phyloP scores from a whole-genome alignment of 2,329 filamentous ascomycete species.

The Microascus cirrosus region DNA sequence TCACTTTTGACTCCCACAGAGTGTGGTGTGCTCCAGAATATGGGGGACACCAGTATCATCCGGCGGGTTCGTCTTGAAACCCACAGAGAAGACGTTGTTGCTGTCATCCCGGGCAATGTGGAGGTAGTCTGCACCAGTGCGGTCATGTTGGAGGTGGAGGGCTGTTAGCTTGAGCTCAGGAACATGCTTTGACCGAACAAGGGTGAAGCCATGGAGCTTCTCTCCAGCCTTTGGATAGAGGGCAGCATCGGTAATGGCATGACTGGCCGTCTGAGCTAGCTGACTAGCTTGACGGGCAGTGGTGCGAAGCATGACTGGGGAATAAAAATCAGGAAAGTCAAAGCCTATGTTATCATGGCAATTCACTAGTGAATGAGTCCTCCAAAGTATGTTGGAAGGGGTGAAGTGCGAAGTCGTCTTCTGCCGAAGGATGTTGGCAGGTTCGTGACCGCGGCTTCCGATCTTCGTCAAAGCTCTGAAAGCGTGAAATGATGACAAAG shows the following conservation, averaged over 20 bases:
- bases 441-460: background rate
- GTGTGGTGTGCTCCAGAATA: constrained; percentile 92
- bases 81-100: constrained; percentile 99
- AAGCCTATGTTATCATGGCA: background rate
- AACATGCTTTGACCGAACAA: constrained; percentile 81
- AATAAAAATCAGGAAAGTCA: background rate
- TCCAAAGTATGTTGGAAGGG: background rate
- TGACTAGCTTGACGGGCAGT: constrained; percentile 4
- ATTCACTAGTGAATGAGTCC: background rate
- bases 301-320: constrained; percentile 2
- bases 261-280: background rate
- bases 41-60: constrained; percentile 94
- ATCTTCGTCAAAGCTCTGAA: background rate
- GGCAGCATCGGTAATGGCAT: constrained; percentile 1
- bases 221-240: constrained; percentile 60
- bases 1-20: constrained; percentile 90
- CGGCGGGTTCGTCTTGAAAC: constrained; percentile 97
- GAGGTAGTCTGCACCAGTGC: constrained; percentile 90
- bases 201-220: constrained; percentile 85
- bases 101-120: constrained; percentile 90
- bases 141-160: constrained; percentile 81
- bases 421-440: background rate
- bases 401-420: background rate
- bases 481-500: background rate
- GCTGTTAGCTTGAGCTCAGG: constrained; percentile 90